A percentile compares a stretch with the other conserved stretches of the same genome.
These are phyloP conservation scores for Daucus carota DNA, from an alignment of 129 eudicot genomes.

Conservation along the genomic window DNA sequence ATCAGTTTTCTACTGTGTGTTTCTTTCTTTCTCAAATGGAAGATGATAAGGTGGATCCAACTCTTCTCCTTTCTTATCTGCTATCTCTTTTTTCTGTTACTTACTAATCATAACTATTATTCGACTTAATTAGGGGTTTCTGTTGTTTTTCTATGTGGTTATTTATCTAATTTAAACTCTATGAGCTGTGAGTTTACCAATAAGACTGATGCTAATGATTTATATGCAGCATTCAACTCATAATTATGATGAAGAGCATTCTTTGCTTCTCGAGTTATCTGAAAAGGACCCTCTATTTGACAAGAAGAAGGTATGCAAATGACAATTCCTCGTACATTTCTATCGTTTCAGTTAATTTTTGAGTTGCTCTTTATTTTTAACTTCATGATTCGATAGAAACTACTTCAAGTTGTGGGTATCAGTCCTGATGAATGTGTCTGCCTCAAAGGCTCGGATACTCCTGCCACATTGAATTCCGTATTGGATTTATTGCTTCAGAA, in stretches of 20 bases:
- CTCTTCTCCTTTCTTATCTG: no score
- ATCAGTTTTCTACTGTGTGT: no score
- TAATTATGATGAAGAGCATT: conserved; percentile 23
- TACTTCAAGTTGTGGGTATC: conserved; percentile 44
- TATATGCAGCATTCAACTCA: conserved; percentile 17
- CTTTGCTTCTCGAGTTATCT: conserved; percentile 45
- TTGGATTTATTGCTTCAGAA: conserved; percentile 46
- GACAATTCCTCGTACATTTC: conserved; percentile 7
- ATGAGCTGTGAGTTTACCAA: no score
- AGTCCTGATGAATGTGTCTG: conserved; percentile 23
- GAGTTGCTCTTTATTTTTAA: not conserved
- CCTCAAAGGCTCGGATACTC: conserved; percentile 26
- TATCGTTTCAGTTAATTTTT: not conserved
- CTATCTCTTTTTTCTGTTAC: no score
- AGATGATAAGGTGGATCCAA: no score
- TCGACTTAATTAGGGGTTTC: no score
- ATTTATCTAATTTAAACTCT: no score
- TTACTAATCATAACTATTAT: no score
- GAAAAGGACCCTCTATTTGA: conserved; percentile 48
- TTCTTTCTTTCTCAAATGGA: no score
- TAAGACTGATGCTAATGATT: conserved; percentile 2
- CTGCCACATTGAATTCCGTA: conserved; percentile 23
- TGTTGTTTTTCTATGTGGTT: no score
- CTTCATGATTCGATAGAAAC: conserved; percentile 30
- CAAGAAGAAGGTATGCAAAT: conserved; percentile 55